Conservation (phyloP, 768 basidiomycete species). For the Hypholoma sublateritium region DNA sequence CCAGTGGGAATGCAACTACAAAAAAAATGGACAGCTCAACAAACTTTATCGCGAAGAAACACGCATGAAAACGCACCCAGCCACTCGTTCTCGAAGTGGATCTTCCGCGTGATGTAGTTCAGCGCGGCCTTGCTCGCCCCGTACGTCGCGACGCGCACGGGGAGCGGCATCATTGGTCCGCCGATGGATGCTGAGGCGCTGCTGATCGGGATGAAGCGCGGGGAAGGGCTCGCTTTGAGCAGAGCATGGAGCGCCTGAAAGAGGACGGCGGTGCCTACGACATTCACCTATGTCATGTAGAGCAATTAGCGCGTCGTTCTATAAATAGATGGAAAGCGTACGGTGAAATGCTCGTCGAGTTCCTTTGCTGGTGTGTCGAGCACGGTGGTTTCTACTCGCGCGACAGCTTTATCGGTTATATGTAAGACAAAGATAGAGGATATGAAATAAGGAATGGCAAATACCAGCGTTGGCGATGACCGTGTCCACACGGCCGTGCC, state of each 20-base stretch:
- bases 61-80: too few relatives aligned
- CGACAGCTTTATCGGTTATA: neutral
- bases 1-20: too few relatives aligned
- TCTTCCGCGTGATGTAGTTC: neutral
- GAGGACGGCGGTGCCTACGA: neutral
- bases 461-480: conserved; percentile 4
- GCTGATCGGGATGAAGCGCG: conserved; percentile 1
- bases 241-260: conserved; percentile 1
- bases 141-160: neutral
- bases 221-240: conserved; percentile 1
- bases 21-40: too few relatives aligned
- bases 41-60: too few relatives aligned
- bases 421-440: neutral
- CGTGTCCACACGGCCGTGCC: neutral
- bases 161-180: neutral
- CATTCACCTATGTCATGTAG: neutral
- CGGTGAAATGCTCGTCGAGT: neutral
- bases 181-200: neutral
- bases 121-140: conserved; percentile 3
- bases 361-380: neutral
- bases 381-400: neutral
- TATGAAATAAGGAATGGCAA: too few relatives aligned
- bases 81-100: conserved; percentile 10
- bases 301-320: neutral
- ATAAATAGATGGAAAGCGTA: neutral